Conservation (phyloP, 2,329 filamentous ascomycete genomes). For the Dothideomycetes sp. region DNA sequence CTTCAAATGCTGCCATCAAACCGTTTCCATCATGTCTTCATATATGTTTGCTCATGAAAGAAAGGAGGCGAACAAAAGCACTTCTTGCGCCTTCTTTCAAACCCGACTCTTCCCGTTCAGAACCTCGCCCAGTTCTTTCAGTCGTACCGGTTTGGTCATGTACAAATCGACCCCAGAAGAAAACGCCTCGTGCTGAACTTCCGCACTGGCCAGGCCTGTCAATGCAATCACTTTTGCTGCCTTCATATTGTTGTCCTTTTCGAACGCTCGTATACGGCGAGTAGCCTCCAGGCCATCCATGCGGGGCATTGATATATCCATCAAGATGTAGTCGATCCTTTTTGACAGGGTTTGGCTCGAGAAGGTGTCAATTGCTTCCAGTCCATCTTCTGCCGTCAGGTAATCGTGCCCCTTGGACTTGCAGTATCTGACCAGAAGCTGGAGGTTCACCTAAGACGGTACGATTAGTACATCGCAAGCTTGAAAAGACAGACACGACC, state of each 20-base stretch:
- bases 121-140: conserved; percentile 10
- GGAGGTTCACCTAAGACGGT: conserved; percentile 21
- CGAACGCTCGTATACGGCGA: conserved; percentile 13
- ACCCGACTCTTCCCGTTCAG: not conserved
- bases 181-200: conserved; percentile 22
- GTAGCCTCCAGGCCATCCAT: conserved; percentile 14
- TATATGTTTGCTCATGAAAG: too few relatives aligned
- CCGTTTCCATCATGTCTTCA: too few relatives aligned
- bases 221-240: conserved; percentile 19
- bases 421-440: conserved; percentile 27
- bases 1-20: too few relatives aligned
- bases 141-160: conserved; percentile 23
- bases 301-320: conserved; percentile 26
- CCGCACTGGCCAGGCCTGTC: conserved; percentile 22
- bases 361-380: conserved; percentile 36
- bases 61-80: not conserved
- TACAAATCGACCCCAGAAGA: conserved; percentile 23
- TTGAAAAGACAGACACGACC: too few relatives aligned
- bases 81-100: not conserved
- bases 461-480: too few relatives aligned
- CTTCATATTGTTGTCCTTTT: conserved; percentile 9
- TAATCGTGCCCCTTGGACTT: conserved; percentile 25
- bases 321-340: conserved; percentile 34
- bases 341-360: conserved; percentile 20
- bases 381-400: conserved; percentile 35